These are phyloP conservation scores for Fulvia fulva DNA, from an alignment of 2,329 filamentous ascomycete species.

Conservation along the genomic window DNA sequence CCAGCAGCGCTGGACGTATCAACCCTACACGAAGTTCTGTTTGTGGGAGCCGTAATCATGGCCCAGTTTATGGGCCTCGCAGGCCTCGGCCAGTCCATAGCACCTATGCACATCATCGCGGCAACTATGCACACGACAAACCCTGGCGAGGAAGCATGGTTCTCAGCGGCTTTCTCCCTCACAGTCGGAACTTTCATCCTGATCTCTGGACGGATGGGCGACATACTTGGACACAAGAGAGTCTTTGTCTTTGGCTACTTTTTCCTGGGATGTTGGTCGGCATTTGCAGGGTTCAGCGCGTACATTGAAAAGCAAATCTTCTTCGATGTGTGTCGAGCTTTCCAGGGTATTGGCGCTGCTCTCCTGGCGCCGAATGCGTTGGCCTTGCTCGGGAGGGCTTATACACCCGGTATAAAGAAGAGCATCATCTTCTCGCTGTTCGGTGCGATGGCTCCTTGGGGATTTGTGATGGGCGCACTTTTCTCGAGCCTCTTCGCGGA, in stretches of 20 bases:
- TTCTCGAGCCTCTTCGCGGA: constrained; percentile 34
- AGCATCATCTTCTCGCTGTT: constrained; percentile 39
- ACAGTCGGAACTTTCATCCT: constrained; percentile 46
- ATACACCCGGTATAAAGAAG: constrained; percentile 36
- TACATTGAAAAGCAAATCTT: constrained; percentile 30
- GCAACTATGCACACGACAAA: constrained; percentile 37
- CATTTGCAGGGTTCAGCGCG: constrained; percentile 37
- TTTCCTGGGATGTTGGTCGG: constrained; percentile 40
- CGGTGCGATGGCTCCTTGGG: constrained; percentile 35
- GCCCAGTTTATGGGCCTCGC: constrained; percentile 29
- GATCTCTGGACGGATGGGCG: constrained; percentile 41
- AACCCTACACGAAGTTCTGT: constrained; percentile 23
- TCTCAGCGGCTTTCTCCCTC: constrained; percentile 41
- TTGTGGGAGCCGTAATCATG: constrained; percentile 26
- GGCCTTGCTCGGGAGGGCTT: constrained; percentile 35
- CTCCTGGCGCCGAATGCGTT: constrained; percentile 38
- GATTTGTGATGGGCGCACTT: constrained; percentile 34
- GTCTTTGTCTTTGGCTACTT: constrained; percentile 39
- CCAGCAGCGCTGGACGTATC: constrained; percentile 15
- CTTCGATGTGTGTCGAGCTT: constrained; percentile 37
- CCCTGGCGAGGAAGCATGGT: constrained; percentile 43
- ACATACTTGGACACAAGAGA: constrained; percentile 42
- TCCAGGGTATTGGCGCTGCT: constrained; percentile 40
- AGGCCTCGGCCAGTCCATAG: constrained; percentile 31
- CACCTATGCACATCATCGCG: constrained; percentile 45